Percentiles rank a stretch among this genome's conserved stretches.
phyloP scores from a whole-genome alignment of 768 basidiomycete species.

The Flagelloscypha sp. region DNA sequence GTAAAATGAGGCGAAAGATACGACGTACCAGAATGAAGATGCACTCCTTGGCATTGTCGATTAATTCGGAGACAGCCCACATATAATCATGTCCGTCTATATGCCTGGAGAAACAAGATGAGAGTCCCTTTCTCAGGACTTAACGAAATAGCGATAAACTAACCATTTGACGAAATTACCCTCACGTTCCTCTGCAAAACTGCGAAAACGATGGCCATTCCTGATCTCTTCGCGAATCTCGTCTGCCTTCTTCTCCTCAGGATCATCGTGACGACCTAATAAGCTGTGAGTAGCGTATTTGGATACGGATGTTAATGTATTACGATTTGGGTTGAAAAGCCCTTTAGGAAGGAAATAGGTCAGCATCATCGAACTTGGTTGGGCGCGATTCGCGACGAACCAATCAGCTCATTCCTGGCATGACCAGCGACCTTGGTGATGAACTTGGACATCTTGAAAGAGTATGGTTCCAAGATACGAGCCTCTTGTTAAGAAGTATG shows the following conservation, averaged over 20 bases:
- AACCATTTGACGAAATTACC: conserved; percentile 81
- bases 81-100: conserved; percentile 96
- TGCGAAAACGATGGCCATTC: conserved; percentile 71
- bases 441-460: no score
- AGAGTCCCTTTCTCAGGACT: conserved; percentile 4
- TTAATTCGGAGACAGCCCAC: conserved; percentile 86
- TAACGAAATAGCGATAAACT: conserved; percentile 9
- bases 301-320: not conserved
- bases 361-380: conserved; percentile 1
- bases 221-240: conserved; percentile 67
- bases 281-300: conserved; percentile 2
- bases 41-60: conserved; percentile 71
- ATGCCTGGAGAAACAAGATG: conserved; percentile 43
- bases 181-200: conserved; percentile 68
- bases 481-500: no score
- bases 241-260: conserved; percentile 65
- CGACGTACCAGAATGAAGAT: conserved; percentile 76
- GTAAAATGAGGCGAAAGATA: not conserved
- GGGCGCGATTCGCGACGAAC: conserved; percentile 10
- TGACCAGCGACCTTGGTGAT: conserved; percentile 31
- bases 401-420: conserved; percentile 32
- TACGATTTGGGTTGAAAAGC: conserved; percentile 38
- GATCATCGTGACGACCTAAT: conserved; percentile 60
- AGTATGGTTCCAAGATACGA: no score
- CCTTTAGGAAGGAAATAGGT: conserved; percentile 20